Conservation (phyloP, 768 basidiomycete species). For the Krasilnikovozyma curviuscula region DNA sequence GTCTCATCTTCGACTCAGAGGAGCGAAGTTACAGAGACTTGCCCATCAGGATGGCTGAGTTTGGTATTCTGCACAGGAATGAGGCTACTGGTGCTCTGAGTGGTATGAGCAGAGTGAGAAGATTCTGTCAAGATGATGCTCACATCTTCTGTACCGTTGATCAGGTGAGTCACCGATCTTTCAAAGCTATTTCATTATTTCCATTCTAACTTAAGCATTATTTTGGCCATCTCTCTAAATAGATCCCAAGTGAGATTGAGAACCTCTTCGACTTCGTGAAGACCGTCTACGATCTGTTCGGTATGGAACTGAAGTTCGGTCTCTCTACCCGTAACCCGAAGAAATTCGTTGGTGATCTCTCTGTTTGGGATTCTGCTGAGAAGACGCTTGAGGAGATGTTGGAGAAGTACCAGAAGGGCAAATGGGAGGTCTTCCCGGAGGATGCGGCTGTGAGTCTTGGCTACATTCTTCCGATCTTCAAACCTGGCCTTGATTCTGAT, state of each 20-base stretch:
- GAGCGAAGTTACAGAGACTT: slow-evolving; percentile 89
- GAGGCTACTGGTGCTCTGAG: slow-evolving; percentile 88
- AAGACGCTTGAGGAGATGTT: slow-evolving; percentile 36
- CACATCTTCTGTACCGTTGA: slow-evolving; percentile 95
- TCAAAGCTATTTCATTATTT: background rate
- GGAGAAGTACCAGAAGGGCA: slow-evolving; percentile 64
- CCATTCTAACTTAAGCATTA: background rate
- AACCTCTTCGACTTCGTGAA: slow-evolving; percentile 88
- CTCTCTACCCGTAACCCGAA: slow-evolving; percentile 83
- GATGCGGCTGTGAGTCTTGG: slow-evolving; percentile 47
- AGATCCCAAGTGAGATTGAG: slow-evolving; percentile 75
- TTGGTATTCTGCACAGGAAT: slow-evolving; percentile 90
- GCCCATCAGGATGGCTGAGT: slow-evolving; percentile 94
- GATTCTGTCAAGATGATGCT: slow-evolving; percentile 95
- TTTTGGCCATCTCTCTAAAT: background rate
- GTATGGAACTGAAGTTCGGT: slow-evolving; percentile 82
- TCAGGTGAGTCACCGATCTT: slow-evolving; percentile 34
- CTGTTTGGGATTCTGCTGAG: slow-evolving; percentile 82
- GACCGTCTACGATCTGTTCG: slow-evolving; percentile 79
- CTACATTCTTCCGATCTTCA: background rate
- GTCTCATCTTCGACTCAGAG: slow-evolving; percentile 80
- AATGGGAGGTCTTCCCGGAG: slow-evolving; percentile 84
- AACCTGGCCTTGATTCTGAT: too few relatives aligned
- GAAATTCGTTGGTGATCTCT: slow-evolving; percentile 70
- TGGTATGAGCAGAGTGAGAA: slow-evolving; percentile 75